A percentile compares a stretch with the other conserved stretches of the same genome.
These are phyloP conservation scores for Apiospora rasikravindrae DNA, from an alignment of 2,329 filamentous ascomycete genomes.

Conservation along the genomic window DNA sequence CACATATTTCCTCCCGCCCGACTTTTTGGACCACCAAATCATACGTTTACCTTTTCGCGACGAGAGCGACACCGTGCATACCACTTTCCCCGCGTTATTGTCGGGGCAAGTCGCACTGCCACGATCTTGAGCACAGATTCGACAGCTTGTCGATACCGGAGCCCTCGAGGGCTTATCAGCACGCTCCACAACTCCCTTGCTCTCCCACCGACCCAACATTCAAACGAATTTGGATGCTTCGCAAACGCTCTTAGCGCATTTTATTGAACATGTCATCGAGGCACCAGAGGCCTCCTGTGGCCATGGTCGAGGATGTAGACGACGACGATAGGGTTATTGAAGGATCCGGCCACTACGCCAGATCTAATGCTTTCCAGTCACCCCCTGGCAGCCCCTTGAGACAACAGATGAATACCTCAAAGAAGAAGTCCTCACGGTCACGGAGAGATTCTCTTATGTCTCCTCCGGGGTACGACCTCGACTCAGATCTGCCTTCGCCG, in stretches of 20 bases:
- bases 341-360: conserved; percentile 19
- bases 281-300: background rate
- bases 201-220: conserved; percentile 13
- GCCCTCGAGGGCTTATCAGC: conserved; percentile 15
- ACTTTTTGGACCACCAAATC: background rate
- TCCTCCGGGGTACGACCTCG: conserved; percentile 31
- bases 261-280: conserved; percentile 14
- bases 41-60: background rate
- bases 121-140: conserved; percentile 5
- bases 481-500: background rate
- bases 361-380: background rate
- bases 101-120: conserved; percentile 1
- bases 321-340: conserved; percentile 37
- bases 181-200: background rate
- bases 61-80: background rate
- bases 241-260: background rate
- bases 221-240: conserved; percentile 13
- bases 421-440: conserved; percentile 20
- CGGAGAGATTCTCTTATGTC: background rate
- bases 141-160: conserved; percentile 14
- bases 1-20: background rate
- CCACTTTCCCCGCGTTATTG: background rate
- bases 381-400: conserved; percentile 15
- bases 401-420: conserved; percentile 18
- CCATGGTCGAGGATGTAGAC: conserved; percentile 17